Conservation (phyloP, 2,329 filamentous ascomycete genomes). For the Fusarium devonianum region DNA sequence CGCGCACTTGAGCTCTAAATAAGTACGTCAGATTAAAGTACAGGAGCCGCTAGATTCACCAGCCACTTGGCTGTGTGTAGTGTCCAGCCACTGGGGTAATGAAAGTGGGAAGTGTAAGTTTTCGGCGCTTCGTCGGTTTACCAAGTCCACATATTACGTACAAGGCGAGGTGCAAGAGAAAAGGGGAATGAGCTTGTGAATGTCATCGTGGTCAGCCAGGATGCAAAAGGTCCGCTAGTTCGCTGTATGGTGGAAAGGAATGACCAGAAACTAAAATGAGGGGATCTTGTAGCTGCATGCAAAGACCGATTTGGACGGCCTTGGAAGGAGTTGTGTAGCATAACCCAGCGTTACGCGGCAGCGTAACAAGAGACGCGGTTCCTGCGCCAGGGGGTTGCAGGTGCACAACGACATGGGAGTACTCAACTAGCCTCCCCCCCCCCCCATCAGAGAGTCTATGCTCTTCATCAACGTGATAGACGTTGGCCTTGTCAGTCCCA, state of each 20-base stretch:
- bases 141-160: conserved; percentile 24
- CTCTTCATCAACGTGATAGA: conserved; percentile 2
- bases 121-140: conserved; percentile 27
- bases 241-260: neutral
- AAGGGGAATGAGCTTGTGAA: conserved; percentile 17
- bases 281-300: conserved; percentile 2
- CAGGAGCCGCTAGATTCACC: conserved; percentile 20
- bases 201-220: conserved; percentile 21
- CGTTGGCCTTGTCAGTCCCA: conserved; percentile 7
- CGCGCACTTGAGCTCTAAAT: conserved; percentile 28
- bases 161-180: conserved; percentile 18
- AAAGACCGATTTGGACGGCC: conserved; percentile 3
- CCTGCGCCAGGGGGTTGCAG: conserved; percentile 12
- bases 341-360: neutral
- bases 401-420: neutral
- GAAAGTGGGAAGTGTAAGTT: conserved; percentile 7
- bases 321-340: neutral
- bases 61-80: conserved; percentile 35
- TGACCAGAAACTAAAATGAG: conserved; percentile 4
- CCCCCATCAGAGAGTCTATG: too few relatives aligned
- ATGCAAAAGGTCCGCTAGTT: conserved; percentile 15
- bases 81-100: too few relatives aligned
- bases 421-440: too few relatives aligned
- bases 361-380: neutral
- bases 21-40: conserved; percentile 29